Evolutionary conservation across 345 rosid genomes (phyloP).

Genomic region (Laguncularia racemosa): DNA sequence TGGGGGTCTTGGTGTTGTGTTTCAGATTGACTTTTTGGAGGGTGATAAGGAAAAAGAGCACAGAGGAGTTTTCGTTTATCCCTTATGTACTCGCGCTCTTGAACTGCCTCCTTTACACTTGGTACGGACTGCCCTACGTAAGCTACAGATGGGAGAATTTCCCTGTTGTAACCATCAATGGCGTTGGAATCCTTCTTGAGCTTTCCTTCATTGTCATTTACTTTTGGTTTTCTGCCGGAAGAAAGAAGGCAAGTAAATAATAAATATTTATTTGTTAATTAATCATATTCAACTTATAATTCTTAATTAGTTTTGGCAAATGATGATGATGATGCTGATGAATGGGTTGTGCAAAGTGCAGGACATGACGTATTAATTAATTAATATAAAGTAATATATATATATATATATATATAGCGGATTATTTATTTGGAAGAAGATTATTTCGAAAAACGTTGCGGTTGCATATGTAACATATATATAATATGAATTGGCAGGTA

Average conservation of each 20-base stretch:
- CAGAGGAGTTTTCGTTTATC: slow-evolving; percentile 68
- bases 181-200: slow-evolving; percentile 67
- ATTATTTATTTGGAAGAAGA: background rate
- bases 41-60: slow-evolving; percentile 64
- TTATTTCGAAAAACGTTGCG: background rate
- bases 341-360: no score
- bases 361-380: no score
- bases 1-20: slow-evolving; percentile 1
- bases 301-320: no score
- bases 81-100: slow-evolving; percentile 60
- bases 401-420: background rate
- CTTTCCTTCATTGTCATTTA: slow-evolving; percentile 52
- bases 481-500: slow-evolving; percentile 23
- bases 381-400: no score
- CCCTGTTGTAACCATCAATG: slow-evolving; percentile 64
- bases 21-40: slow-evolving; percentile 66
- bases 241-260: slow-evolving; percentile 62
- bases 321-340: no score
- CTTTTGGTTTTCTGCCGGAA: slow-evolving; percentile 39
- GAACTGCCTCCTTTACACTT: slow-evolving; percentile 68
- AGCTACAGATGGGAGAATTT: slow-evolving; percentile 81
- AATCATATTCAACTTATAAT: no score
- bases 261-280: no score
- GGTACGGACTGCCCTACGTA: slow-evolving; percentile 84
- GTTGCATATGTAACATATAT: no score